A percentile compares a stretch with the other conserved stretches of the same genome.
Conservation (phyloP, 75 land plant genomes). For the Ceratopteris richardii region DNA sequence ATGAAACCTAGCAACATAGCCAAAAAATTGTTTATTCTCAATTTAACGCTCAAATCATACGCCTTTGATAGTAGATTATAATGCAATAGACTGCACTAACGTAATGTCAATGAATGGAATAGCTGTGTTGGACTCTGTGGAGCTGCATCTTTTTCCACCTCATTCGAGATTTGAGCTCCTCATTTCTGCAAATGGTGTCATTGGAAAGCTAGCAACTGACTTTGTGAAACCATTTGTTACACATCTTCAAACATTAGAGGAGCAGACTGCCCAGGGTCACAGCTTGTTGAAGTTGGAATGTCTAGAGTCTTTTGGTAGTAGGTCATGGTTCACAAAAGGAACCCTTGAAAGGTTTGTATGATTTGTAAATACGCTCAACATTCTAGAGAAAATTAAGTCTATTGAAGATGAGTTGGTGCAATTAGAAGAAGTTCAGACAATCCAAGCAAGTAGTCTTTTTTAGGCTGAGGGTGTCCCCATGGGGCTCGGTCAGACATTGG, state of each 20-base stretch:
- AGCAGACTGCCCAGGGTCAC: conserved; percentile 22
- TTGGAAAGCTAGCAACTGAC: conserved; percentile 39
- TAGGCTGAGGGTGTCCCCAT: background rate
- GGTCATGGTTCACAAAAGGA: conserved; percentile 44
- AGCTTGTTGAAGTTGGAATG: conserved; percentile 20
- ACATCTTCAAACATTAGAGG: conserved; percentile 35
- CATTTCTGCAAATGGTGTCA: conserved; percentile 25
- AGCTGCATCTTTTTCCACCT: conserved; percentile 9
- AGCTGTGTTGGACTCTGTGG: conserved; percentile 8
- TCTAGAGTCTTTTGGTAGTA: background rate
- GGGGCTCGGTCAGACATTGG: too few species aligned
- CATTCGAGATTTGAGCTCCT: conserved; percentile 32
- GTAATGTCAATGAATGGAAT: conserved; percentile 2
- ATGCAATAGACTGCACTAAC: too few species aligned
- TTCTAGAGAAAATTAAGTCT: conserved; percentile 77
- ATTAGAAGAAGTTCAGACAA: conserved; percentile 49
- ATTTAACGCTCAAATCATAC: too few species aligned
- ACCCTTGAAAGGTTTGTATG: conserved; percentile 78
- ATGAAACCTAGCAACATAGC: too few species aligned
- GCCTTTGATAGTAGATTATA: too few species aligned
- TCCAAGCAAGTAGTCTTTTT: background rate
- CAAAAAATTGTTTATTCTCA: too few species aligned
- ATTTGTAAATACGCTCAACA: conserved; percentile 96
- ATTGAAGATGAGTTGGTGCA: conserved; percentile 88
- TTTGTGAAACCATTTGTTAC: conserved; percentile 38